Evolutionary conservation across 345 rosid species (phyloP).

Genomic region (Cardamine chenopodiifolia): DNA sequence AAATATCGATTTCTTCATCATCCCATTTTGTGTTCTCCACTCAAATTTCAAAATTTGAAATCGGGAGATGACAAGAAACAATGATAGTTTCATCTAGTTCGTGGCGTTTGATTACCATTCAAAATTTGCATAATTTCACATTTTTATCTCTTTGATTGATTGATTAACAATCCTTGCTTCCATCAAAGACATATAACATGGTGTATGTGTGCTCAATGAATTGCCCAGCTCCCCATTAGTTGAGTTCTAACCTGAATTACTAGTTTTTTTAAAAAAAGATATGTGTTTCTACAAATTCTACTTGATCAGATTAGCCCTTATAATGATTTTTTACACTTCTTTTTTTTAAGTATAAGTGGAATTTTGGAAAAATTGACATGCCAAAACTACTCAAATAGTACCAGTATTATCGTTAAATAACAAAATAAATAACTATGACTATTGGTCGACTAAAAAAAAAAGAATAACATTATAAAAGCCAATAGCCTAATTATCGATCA

Average conservation of each 20-base stretch:
- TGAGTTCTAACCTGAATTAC: neutral
- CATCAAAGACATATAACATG: neutral
- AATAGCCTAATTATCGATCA: neutral
- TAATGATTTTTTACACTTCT: neutral
- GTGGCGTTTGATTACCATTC: slow-evolving; percentile 31
- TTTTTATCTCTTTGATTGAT: slow-evolving; percentile 5
- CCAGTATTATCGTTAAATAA: neutral
- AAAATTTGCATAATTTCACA: slow-evolving; percentile 24
- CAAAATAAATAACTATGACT: neutral
- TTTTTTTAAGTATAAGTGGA: too few species aligned
- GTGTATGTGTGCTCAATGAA: neutral
- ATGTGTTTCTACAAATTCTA: neutral
- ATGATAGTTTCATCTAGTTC: slow-evolving; percentile 26
- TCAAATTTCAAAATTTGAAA: slow-evolving; percentile 43
- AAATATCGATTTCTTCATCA: slow-evolving; percentile 18
- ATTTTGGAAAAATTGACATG: neutral
- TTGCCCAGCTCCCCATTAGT: neutral
- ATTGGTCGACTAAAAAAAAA: too few species aligned
- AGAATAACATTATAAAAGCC: neutral
- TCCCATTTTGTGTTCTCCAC: neutral
- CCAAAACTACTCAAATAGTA: neutral
- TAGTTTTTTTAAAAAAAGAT: too few species aligned
- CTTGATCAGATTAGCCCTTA: neutral
- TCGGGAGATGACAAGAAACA: slow-evolving; percentile 21
- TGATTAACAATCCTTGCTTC: neutral